Evolutionary conservation across 2,329 filamentous ascomycete species (phyloP), one percentile per base, ranked within the genome.

Genomic region (Tolypocladium amazonense): DNA sequence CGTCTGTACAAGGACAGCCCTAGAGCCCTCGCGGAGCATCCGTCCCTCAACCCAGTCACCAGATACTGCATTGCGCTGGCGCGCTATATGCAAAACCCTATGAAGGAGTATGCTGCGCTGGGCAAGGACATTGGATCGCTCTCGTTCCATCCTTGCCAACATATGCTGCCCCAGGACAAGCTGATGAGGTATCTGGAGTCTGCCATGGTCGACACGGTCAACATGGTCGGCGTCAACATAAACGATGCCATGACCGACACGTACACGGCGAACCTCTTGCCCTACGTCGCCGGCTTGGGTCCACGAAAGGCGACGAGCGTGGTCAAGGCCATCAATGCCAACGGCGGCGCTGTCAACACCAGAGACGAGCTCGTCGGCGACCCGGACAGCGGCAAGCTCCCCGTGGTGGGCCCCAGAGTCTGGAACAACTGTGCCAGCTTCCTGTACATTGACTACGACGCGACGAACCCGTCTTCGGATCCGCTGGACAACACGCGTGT

Each of bases 401-500:
- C 88, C 0, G 90, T 94, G 4, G 90, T 97, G 68, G 91, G 92
- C 1, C 88, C 91, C 15, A 88, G 90, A 64, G 92, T 97, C 30
- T 99, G 91, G 88, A 92, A 92, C 72, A 99, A 99, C 72, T 97
- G 92, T 70, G 92, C 94, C 60, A 97, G 92, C 77, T 97, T 97
- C 77, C 77, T 99, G 41, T 95, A 86, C 70, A 90, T 99, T 62
- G 87, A 89, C 58, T 97, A 91, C 69, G 92, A 97, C 65, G 81
- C 85, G n/a, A 86, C 87, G 18, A 91, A 90, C 66, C 82, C 87
- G 1, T 83, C 89, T 18, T 90, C 92, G 0, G 94, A 99, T 71
- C 96, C 95, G 61, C 81, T 99, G 33, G 94, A 99, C 75, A 96
- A 94, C 71, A 99, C 94, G 55, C 89, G 94, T 77, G 92, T 99